These are phyloP conservation scores for Lasiosphaeriaceae sp. DNA, from an alignment of 495 filamentous ascomycete species.

Conservation along the genomic window DNA sequence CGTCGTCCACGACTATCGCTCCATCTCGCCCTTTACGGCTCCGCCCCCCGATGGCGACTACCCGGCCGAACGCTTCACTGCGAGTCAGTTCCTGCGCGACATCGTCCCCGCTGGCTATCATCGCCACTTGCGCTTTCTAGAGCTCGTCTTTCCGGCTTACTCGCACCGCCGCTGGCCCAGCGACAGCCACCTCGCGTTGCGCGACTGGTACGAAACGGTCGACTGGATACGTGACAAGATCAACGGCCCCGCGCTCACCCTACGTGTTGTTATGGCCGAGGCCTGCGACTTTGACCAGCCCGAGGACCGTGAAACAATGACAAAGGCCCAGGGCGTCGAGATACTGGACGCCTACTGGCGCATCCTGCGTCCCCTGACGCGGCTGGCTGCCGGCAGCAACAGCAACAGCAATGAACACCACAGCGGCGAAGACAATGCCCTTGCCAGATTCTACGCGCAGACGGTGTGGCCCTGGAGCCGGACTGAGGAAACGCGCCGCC, in stretches of 20 bases:
- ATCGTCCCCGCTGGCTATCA: neutral
- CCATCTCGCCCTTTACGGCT: neutral
- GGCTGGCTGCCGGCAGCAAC: neutral
- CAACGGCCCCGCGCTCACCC: neutral
- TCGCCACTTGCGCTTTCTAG: conserved; percentile 3
- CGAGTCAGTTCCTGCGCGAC: neutral
- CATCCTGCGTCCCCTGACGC: neutral
- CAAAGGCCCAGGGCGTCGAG: neutral
- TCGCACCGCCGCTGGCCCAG: neutral
- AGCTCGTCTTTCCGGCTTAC: conserved; percentile 4
- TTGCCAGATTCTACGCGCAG: neutral
- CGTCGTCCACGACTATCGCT: neutral
- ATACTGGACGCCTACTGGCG: neutral
- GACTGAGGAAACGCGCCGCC: too few relatives aligned
- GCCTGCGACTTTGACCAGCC: neutral
- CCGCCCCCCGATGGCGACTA: neutral
- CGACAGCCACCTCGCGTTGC: neutral
- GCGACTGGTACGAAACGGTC: conserved; percentile 6
- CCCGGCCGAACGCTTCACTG: neutral
- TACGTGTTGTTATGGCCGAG: neutral
- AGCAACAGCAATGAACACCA: neutral
- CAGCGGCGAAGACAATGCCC: neutral
- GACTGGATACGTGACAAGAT: neutral
- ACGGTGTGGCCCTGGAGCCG: too few relatives aligned
- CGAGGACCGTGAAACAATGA: neutral